Evolutionary conservation across 495 filamentous ascomycete genomes (phyloP), one percentile per base, ranked within the genome.

Genomic region (Chaetomium fimeti): DNA sequence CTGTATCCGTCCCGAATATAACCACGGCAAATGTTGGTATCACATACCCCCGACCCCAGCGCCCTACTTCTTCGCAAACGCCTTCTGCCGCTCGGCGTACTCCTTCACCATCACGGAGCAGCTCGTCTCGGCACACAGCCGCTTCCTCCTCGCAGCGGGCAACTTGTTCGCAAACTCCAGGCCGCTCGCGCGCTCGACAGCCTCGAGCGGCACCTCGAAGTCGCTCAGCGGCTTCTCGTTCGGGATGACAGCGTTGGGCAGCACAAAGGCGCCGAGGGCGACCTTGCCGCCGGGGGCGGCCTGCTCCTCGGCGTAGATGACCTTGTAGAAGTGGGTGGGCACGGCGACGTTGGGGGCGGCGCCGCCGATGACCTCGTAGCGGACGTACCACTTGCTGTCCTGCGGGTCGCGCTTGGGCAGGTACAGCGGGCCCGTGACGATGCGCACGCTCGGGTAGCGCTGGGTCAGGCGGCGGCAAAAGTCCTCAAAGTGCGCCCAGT

Each of bases 401-500:
- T 76, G 68, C 8, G 86, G 78, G 58, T 93, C 91, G 20, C 85
- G 81, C 68, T 87, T 85, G 1, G 94, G 94, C 20, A 98, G 86
- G 71, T 98, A 98, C 59, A 98, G 75, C 1, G 94, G 94, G 0
- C 94, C 94, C 3, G 94, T 98, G 40, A 98, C 90, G 69, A 98
- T 87, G 8, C 94, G 85, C 38, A 98, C 92, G 27, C 83, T 88
- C 1, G 94, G 92, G 67, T 97, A 98, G n/a, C 78, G 82, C 7
- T 52, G 25, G 1, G 93, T 90, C 38, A 98, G 82, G 9, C 90
- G 80, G 3, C 94, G 85, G 76, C 95, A 96, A 75, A 98, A 98
- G 68, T 96, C 92, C 77, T 98, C 94, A 70, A 98, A 93, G 72
- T 98, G 95, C 57, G 95, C 88, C 94, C 94, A 98, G 85, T 98